Percentiles rank a stretch among this genome's conserved stretches.
Conservation (phyloP, 163 green algal genomes). For the Scenedesmus sp. region DNA sequence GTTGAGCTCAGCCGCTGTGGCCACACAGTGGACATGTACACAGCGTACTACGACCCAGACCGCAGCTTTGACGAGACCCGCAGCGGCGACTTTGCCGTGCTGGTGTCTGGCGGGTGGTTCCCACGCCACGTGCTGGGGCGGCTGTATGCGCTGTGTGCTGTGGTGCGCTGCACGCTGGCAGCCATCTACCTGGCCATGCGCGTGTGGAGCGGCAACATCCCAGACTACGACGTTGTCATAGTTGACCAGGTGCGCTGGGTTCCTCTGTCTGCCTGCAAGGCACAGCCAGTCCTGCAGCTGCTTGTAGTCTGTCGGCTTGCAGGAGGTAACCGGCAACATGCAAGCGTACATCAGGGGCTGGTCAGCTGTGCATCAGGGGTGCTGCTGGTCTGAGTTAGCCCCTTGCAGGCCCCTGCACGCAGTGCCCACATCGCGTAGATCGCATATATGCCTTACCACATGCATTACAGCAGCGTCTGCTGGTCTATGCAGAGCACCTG, state of each 20-base stretch:
- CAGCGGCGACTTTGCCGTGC: conserved; percentile 84
- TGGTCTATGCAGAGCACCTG: too few relatives aligned
- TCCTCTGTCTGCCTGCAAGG: background rate
- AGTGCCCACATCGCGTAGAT: too few relatives aligned
- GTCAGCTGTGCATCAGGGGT: too few relatives aligned
- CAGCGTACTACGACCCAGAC: conserved; percentile 87
- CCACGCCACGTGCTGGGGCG: conserved; percentile 82
- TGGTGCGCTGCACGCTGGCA: conserved; percentile 82
- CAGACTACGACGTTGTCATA: conserved; percentile 80
- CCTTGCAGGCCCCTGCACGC: too few relatives aligned
- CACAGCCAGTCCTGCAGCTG: background rate
- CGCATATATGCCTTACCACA: too few relatives aligned
- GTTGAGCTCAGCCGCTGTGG: conserved; percentile 79
- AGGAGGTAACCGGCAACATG: background rate
- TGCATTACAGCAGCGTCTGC: too few relatives aligned
- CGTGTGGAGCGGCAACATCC: conserved; percentile 59
- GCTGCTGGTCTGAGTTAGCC: too few relatives aligned
- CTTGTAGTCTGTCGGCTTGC: background rate
- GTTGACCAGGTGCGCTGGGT: conserved; percentile 76
- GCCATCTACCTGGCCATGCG: conserved; percentile 80
- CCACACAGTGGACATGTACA: conserved; percentile 95
- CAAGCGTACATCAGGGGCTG: background rate
- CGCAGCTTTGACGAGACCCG: conserved; percentile 96
- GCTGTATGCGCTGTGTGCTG: conserved; percentile 82
- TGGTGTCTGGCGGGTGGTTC: conserved; percentile 90